Evolutionary conservation across 2,329 filamentous ascomycete genomes (phyloP), one percentile per base, ranked within the genome.

Genomic region (Fusarium xylarioides): DNA sequence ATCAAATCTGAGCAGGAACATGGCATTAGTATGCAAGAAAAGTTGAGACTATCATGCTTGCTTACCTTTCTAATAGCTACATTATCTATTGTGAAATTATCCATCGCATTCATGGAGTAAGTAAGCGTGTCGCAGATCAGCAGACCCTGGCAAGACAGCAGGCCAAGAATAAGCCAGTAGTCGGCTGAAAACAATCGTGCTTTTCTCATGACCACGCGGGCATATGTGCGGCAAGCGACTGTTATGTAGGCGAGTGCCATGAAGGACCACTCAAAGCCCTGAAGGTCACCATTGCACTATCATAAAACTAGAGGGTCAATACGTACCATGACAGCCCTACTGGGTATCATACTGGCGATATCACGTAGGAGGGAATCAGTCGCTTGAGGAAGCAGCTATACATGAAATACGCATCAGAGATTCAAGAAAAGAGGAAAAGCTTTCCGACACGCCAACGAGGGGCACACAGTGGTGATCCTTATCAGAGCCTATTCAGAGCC

Each of bases 261-360:
- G 7, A 65, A 57, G 3, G 49, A 49, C 63, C 63, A 66, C 44
- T 65, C 63, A 1, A 66, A 65, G 38, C 60, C 60, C 60, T 65
- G 10, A 18, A 21, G 2, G 4, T 46, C 21, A 52, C 34, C 3
- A 32, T 23, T 21, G 6, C 5, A 2, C 38, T 2, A 4, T 19
- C 7, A 8, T 7, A 14, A 23, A 54, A 16, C 2, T 2, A 3
- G 6, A 5, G 7, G 2, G 1, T 23, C 26, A 26, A 26, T 26
- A 26, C 23, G 18, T 38, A 65, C 57, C 46, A 65, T 63, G 2
- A 66, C 63, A n/a, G 47, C 63, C 15, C 21, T 47, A 16, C 63
- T 66, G 21, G 63, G 57, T 32, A 66, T 66, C 63, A 66, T 66
- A 11, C 11, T 46, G 7, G 10, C 42, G 30, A 35, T 57, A n/a